Conservation (phyloP, 1,284 basidiomycete species). For the Anthracocystis walkeri region DNA sequence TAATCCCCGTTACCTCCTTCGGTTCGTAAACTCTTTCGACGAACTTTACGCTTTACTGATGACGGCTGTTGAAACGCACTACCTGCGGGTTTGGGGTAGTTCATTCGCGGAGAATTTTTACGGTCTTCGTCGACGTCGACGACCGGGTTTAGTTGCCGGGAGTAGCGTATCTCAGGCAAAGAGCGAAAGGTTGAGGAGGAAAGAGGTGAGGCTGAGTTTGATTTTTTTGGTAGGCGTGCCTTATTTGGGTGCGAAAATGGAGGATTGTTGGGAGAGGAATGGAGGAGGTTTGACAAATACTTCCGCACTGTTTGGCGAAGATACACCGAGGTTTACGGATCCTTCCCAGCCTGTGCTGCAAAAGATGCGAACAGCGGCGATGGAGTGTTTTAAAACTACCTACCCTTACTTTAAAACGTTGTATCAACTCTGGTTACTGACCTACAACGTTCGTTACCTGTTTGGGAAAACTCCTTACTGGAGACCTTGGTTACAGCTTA, state of each 20-base stretch:
- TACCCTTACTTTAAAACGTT: conserved; percentile 86
- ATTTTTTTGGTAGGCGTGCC: conserved; percentile 81
- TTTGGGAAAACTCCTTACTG: conserved; percentile 89
- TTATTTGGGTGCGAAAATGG: conserved; percentile 86
- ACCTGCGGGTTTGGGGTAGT: conserved; percentile 82
- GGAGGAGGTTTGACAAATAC: conserved; percentile 79
- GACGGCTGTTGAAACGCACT: conserved; percentile 89
- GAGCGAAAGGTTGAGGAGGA: conserved; percentile 45
- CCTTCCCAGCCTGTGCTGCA: not conserved
- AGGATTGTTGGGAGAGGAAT: conserved; percentile 88
- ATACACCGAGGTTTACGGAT: conserved; percentile 16
- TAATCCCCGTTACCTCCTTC: conserved; percentile 90
- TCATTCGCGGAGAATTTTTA: conserved; percentile 95
- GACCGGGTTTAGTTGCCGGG: conserved; percentile 71
- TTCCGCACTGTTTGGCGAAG: conserved; percentile 73
- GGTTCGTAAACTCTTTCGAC: conserved; percentile 93
- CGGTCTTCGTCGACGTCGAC: conserved; percentile 82
- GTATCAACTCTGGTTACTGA: conserved; percentile 84
- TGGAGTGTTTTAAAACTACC: conserved; percentile 53
- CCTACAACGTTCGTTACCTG: conserved; percentile 85
- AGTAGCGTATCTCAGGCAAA: too few relatives aligned
- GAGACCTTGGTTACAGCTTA: conserved; percentile 87
- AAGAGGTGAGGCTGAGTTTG: conserved; percentile 42
- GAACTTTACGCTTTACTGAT: conserved; percentile 92
- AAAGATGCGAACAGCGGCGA: not conserved